phyloP scores from a whole-genome alignment of 805 yeast species.

The Lipomyces spencermartinsiae region DNA sequence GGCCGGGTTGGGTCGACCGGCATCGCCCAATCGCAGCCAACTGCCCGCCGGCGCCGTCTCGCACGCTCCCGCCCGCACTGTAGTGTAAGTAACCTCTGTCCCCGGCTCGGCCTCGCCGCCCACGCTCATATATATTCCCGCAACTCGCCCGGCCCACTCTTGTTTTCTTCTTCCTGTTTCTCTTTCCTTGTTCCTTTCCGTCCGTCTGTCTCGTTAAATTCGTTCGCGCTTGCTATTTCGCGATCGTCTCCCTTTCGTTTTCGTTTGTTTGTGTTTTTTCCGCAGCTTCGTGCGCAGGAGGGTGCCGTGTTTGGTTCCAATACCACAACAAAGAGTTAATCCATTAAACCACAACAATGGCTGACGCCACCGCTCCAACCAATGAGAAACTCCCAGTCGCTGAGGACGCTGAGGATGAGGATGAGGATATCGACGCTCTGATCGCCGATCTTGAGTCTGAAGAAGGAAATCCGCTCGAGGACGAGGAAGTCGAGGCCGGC shows the following conservation, averaged over 20 bases:
- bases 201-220: conserved; percentile 36
- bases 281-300: conserved; percentile 1
- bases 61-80: neutral
- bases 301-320: neutral
- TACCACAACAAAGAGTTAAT: neutral
- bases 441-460: conserved; percentile 74
- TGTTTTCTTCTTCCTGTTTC: conserved; percentile 9
- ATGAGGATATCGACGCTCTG: conserved; percentile 64
- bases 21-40: conserved; percentile 7
- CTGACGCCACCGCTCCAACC: conserved; percentile 40
- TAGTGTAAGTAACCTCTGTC: neutral
- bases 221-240: conserved; percentile 13
- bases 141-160: conserved; percentile 19
- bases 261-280: conserved; percentile 4
- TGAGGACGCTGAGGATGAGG: conserved; percentile 63
- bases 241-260: neutral
- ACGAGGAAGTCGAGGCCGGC: conserved; percentile 53
- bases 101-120: conserved; percentile 27
- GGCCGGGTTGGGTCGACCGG: neutral
- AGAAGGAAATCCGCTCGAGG: conserved; percentile 56
- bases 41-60: neutral
- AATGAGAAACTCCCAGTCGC: conserved; percentile 48
- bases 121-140: conserved; percentile 23
- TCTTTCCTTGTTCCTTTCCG: conserved; percentile 14
- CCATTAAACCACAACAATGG: conserved; percentile 21